Conservation (phyloP, 148 eudicot genomes). For the Rhododendron ferrugineum region DNA sequence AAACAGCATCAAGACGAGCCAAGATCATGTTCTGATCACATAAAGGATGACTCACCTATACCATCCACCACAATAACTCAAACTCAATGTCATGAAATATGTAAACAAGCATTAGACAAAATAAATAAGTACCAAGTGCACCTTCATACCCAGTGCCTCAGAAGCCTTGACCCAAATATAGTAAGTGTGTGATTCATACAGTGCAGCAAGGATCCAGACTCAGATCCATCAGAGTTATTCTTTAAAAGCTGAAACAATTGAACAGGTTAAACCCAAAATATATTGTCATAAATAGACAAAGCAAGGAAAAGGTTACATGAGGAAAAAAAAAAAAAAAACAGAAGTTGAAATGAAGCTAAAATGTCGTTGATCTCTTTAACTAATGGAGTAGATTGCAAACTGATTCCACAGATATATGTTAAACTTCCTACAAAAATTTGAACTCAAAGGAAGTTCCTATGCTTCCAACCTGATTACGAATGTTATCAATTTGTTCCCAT, state of each 20-base stretch:
- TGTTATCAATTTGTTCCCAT: background rate
- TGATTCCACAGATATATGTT: background rate
- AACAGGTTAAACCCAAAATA: background rate
- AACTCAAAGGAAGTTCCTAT: background rate
- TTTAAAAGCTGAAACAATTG: constrained; percentile 51
- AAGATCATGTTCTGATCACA: constrained; percentile 70
- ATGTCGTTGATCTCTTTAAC: background rate
- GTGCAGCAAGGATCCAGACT: constrained; percentile 74
- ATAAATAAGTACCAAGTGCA: constrained; percentile 5
- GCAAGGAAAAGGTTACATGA: background rate
- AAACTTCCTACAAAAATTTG: background rate
- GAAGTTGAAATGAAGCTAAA: background rate
- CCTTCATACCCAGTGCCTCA: constrained; percentile 75
- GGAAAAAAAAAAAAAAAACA: background rate
- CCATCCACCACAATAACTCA: constrained; percentile 8
- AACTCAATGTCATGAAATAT: background rate
- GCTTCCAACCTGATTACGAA: background rate
- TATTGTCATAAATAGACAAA: background rate
- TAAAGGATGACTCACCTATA: constrained; percentile 87
- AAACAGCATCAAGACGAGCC: constrained; percentile 89
- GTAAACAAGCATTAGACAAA: background rate
- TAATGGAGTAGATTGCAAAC: background rate
- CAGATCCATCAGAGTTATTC: constrained; percentile 82
- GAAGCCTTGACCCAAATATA: constrained; percentile 82
- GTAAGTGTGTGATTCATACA: constrained; percentile 85